These are phyloP conservation scores for Pascua guehoae DNA, from an alignment of 1,284 basidiomycete species.

Conservation along the genomic window DNA sequence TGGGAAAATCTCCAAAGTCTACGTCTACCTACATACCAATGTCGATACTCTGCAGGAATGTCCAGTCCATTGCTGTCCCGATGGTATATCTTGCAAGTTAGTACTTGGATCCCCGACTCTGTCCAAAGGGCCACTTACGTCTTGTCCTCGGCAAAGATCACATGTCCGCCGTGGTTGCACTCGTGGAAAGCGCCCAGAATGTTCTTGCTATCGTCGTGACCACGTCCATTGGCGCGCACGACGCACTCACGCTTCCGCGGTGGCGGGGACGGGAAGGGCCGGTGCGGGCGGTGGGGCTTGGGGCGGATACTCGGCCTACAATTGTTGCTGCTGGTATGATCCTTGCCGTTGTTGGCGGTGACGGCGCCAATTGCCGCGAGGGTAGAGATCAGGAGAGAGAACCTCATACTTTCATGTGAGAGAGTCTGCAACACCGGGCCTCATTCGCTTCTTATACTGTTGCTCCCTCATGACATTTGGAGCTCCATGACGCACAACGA, in stretches of 20 bases:
- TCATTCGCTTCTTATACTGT: too few relatives aligned
- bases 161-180: constrained; percentile 2
- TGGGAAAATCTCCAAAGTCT: neutral
- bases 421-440: too few relatives aligned
- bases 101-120: too few relatives aligned
- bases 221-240: neutral
- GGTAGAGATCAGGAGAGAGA: too few relatives aligned
- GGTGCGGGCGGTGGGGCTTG: neutral
- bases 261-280: neutral
- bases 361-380: too few relatives aligned
- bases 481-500: too few relatives aligned
- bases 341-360: too few relatives aligned
- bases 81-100: neutral
- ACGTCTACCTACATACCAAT: neutral
- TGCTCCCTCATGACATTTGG: too few relatives aligned
- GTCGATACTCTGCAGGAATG: constrained; percentile 2
- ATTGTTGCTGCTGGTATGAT: too few relatives aligned
- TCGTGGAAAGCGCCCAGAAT: neutral
- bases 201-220: neutral
- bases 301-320: neutral
- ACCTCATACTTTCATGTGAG: too few relatives aligned
- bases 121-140: neutral
- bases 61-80: constrained; percentile 2
- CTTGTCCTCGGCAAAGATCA: neutral
- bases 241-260: neutral